Evolutionary conservation across 2,329 filamentous ascomycete species (phyloP), one percentile per base, ranked within the genome.

Genomic region (Penicillium paneum): DNA sequence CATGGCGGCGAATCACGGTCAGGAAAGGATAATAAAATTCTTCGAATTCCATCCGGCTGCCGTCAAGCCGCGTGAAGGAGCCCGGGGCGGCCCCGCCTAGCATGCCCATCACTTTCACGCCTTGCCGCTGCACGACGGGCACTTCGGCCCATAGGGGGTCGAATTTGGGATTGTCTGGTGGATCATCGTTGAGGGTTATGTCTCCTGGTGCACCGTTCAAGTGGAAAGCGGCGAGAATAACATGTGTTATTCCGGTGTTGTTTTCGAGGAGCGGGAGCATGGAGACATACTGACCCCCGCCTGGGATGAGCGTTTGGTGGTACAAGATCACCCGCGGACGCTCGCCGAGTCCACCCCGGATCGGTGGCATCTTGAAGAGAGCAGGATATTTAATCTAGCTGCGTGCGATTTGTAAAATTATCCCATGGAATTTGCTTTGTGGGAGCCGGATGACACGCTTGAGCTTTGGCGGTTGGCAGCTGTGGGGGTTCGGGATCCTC

Each of bases 151-250:
- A 97, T 34, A 96, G 79, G 1, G 84, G 83, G 31, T 83, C 77
- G 72, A 88, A 93, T 60, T 84, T 81, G 5, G 83, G 72, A 62
- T 89, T 76, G n/a, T 82, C 75, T 0, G 90, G 90, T 0, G 79
- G 79, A 68, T 91, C 83, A 73, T 97, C 87, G 71, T 97, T 97
- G 60, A 96, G 82, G 0, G 86, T 90, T 63, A 93, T 81, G 55
- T 84, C 79, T 8, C 78, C 79, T 1, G 89, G 84, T 6, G 81
- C 79, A 34, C 77, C 78, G 71, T 94, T 92, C 63, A 97, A 77
- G 73, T 97, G 92, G 56, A 97, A 84, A 12, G 92, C 91, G 6
- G 90, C 90, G 45, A 97, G 76, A 63, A 96, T 92, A 56, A 96
- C 80, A 74, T 97, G 92, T 0, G 92, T 96, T 46, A 85, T 74